phyloP scores from a whole-genome alignment of 2,329 filamentous ascomycete genomes.

The Nemania abortiva region DNA sequence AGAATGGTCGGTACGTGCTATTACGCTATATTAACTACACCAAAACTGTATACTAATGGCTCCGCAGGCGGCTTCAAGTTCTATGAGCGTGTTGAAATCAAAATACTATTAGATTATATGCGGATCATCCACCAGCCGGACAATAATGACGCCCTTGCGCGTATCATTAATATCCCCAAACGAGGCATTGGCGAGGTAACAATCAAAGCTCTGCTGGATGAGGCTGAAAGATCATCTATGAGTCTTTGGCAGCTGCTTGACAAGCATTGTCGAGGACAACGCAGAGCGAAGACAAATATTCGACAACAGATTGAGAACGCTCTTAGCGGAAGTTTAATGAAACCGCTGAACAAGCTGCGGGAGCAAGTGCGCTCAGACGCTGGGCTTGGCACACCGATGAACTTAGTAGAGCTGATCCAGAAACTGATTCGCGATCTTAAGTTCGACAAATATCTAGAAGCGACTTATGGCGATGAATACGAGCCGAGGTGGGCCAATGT shows the following conservation, averaged over 20 bases:
- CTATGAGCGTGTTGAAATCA: constrained; percentile 91
- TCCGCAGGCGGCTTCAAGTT: constrained; percentile 78
- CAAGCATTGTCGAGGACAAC: constrained; percentile 65
- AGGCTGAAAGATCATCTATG: constrained; percentile 76
- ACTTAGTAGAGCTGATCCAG: constrained; percentile 63
- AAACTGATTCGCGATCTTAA: constrained; percentile 72
- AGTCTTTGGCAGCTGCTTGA: constrained; percentile 81
- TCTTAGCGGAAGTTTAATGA: constrained; percentile 63
- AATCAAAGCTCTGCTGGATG: constrained; percentile 77
- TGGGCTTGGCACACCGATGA: constrained; percentile 47
- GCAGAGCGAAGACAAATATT: constrained; percentile 62
- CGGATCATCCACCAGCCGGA: constrained; percentile 85
- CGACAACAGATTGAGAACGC: constrained; percentile 65
- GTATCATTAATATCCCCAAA: constrained; percentile 86
- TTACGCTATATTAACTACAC: background rate
- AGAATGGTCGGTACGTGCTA: constrained; percentile 79
- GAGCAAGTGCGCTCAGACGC: constrained; percentile 49
- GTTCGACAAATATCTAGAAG: constrained; percentile 80
- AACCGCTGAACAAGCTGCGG: constrained; percentile 56
- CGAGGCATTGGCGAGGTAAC: constrained; percentile 85
- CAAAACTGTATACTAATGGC: constrained; percentile 28
- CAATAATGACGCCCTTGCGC: constrained; percentile 86
- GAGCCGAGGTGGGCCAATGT: constrained; percentile 89
- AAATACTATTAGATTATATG: constrained; percentile 87
- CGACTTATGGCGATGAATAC: constrained; percentile 73